Conservation (phyloP, 257 asterid species). For the Solanum rostratum region DNA sequence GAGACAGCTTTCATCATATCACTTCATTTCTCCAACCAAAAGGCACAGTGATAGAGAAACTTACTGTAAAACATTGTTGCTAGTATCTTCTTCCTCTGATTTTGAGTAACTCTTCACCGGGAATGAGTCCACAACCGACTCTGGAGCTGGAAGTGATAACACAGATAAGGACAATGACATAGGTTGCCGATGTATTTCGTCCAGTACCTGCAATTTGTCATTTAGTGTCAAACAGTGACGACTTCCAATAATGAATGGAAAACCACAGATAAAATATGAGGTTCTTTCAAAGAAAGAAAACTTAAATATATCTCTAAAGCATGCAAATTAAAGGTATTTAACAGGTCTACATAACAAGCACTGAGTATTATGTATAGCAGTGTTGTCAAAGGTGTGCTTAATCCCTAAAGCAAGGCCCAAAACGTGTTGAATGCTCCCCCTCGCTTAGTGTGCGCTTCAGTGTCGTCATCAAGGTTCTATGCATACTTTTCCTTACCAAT, state of each 20-base stretch:
- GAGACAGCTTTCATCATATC: not conserved
- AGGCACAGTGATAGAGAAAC: conserved; percentile 12
- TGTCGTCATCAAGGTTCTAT: not conserved
- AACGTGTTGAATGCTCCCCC: not conserved
- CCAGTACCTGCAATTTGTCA: conserved; percentile 54
- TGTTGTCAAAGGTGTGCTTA: not conserved
- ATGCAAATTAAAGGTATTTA: not conserved
- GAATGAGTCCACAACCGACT: conserved; percentile 78
- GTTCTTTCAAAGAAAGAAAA: not conserved
- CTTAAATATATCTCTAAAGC: not conserved
- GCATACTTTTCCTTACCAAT: not conserved
- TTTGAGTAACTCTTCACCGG: conserved; percentile 55
- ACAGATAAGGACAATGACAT: conserved; percentile 58
- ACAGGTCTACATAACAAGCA: not conserved
- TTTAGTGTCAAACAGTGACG: not conserved
- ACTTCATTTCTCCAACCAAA: not conserved
- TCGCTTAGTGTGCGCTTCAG: not conserved
- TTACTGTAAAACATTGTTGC: conserved; percentile 54
- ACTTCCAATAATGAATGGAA: not conserved
- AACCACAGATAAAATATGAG: not conserved
- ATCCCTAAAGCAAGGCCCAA: not conserved
- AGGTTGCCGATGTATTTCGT: conserved; percentile 90
- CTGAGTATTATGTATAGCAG: not conserved
- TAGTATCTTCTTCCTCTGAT: conserved; percentile 26
- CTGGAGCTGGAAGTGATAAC: conserved; percentile 83